These are phyloP conservation scores for Inga oerstediana DNA, from an alignment of 306 rosid species.

Conservation along the genomic window DNA sequence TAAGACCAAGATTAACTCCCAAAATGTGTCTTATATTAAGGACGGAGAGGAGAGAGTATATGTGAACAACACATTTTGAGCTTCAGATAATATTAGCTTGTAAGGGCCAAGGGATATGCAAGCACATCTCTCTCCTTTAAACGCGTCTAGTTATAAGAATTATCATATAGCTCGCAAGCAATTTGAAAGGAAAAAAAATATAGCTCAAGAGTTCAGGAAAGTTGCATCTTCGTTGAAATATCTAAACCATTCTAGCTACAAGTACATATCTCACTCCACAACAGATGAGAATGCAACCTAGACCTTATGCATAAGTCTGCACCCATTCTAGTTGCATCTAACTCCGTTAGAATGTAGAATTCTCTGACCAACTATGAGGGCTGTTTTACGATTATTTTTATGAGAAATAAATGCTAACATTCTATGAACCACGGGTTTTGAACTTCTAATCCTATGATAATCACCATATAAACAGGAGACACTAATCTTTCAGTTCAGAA, in stretches of 20 bases:
- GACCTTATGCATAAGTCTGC: neutral
- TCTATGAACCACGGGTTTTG: neutral
- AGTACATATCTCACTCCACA: neutral
- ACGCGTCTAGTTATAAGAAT: neutral
- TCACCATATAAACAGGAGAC: neutral
- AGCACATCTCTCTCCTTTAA: neutral
- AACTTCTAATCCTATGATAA: neutral
- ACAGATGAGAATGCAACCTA: neutral
- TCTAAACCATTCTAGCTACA: conserved; percentile 4
- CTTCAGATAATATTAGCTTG: neutral
- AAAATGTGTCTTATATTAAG: too few species aligned
- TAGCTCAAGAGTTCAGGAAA: neutral
- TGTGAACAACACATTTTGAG: neutral
- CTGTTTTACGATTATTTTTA: neutral
- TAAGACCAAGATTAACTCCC: too few species aligned
- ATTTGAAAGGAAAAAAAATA: neutral
- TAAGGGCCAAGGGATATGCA: neutral
- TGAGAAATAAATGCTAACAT: neutral
- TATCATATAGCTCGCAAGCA: neutral
- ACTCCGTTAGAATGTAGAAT: neutral
- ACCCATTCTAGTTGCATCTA: neutral
- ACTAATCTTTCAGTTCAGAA: neutral
- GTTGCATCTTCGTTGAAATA: neutral
- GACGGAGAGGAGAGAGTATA: neutral
- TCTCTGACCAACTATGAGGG: neutral